phyloP scores from a whole-genome alignment of 306 rosid species.

The Coriaria nepalensis region DNA sequence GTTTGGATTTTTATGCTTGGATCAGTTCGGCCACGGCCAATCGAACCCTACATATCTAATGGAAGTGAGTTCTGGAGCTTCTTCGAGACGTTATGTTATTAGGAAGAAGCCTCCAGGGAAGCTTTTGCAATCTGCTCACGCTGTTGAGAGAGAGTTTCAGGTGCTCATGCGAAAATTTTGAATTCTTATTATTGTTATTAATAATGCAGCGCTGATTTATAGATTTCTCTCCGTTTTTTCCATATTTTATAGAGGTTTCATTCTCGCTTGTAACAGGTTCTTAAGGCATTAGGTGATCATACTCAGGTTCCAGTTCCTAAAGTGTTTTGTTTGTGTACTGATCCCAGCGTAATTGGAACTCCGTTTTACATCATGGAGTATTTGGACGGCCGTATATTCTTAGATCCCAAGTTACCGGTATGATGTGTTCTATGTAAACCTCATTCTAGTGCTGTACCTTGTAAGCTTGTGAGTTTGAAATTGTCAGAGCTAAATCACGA shows the following conservation, averaged over 20 bases:
- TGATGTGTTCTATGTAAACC: conserved; percentile 4
- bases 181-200: background rate
- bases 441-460: conserved; percentile 2
- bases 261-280: conserved; percentile 39
- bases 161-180: conserved; percentile 15
- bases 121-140: conserved; percentile 82
- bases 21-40: conserved; percentile 85
- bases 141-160: conserved; percentile 90
- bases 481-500: conserved; percentile 2
- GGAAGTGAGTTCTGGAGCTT: conserved; percentile 33
- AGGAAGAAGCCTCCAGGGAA: conserved; percentile 85
- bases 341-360: conserved; percentile 65
- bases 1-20: conserved; percentile 3
- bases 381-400: conserved; percentile 76
- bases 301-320: conserved; percentile 79
- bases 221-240: no score
- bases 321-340: conserved; percentile 71
- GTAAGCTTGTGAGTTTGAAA: background rate
- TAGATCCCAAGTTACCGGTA: conserved; percentile 72
- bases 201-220: no score
- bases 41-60: conserved; percentile 86
- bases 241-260: background rate
- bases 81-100: conserved; percentile 60
- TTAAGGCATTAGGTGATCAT: conserved; percentile 53
- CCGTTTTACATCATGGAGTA: conserved; percentile 87